Evolutionary conservation across 2,329 filamentous ascomycete species (phyloP).

Genomic region (Neophaeococcomyces aloes): DNA sequence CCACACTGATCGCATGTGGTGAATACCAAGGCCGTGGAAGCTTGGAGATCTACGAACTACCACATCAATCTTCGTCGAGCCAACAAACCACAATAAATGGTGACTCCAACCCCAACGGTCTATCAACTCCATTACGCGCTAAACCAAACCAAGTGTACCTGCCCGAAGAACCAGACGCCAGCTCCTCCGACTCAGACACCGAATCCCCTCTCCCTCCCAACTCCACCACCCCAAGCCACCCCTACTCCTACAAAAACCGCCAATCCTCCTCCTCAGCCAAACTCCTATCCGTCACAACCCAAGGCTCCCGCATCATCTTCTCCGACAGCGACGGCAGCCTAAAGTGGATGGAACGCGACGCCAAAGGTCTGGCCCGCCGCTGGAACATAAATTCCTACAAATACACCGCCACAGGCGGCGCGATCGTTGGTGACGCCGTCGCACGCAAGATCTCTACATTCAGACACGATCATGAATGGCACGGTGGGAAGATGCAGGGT

Average conservation of each 20-base stretch:
- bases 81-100: constrained; percentile 6
- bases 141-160: constrained; percentile 17
- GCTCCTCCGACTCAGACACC: too few relatives aligned
- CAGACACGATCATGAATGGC: constrained; percentile 40
- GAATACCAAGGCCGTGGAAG: constrained; percentile 89
- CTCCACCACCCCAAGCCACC: background rate
- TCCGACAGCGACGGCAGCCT: constrained; percentile 75
- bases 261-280: constrained; percentile 74
- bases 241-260: constrained; percentile 59
- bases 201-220: too few relatives aligned
- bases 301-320: constrained; percentile 71
- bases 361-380: constrained; percentile 40
- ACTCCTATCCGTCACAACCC: constrained; percentile 66
- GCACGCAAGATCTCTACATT: constrained; percentile 19
- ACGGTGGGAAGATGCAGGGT: constrained; percentile 23
- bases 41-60: constrained; percentile 66
- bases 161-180: constrained; percentile 12
- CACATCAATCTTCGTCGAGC: constrained; percentile 21
- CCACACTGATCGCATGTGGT: constrained; percentile 68
- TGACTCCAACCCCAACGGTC: constrained; percentile 9
- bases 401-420: constrained; percentile 8
- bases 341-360: constrained; percentile 87
- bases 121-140: constrained; percentile 23
- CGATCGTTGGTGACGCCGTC: constrained; percentile 12
- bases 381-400: constrained; percentile 46